phyloP scores from a whole-genome alignment of 2,329 filamentous ascomycete species.

The Massarina eburnea region DNA sequence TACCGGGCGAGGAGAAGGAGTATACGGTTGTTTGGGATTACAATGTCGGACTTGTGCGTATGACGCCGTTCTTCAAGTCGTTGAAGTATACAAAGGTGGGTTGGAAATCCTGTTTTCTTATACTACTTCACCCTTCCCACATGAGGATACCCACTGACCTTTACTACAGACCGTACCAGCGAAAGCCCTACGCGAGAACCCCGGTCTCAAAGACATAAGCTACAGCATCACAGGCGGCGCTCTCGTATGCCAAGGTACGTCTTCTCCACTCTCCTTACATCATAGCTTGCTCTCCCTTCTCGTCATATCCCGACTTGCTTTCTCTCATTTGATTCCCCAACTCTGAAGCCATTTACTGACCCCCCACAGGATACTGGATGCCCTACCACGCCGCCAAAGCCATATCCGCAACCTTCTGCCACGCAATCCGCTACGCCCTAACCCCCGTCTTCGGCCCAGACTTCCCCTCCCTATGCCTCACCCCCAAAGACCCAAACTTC shows the following conservation, averaged over 20 bases:
- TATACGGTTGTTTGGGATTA: conserved; percentile 96
- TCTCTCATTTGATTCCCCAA: too few species aligned
- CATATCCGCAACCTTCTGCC: conserved; percentile 87
- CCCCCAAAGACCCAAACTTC: conserved; percentile 63
- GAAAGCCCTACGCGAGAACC: conserved; percentile 70
- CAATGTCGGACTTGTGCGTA: conserved; percentile 87
- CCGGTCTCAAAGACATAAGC: conserved; percentile 82
- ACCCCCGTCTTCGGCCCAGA: conserved; percentile 86
- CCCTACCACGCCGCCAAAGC: conserved; percentile 84
- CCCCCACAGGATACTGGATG: conserved; percentile 84
- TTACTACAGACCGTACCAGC: conserved; percentile 74
- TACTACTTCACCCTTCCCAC: neutral
- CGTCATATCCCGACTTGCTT: too few species aligned
- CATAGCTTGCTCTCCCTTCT: conserved; percentile 1
- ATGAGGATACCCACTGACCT: conserved; percentile 1
- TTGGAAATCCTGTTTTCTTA: neutral
- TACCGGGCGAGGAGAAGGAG: conserved; percentile 63
- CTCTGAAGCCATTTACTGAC: neutral
- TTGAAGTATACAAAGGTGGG: conserved; percentile 82
- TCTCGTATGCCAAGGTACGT: conserved; percentile 72
- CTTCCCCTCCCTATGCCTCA: conserved; percentile 74
- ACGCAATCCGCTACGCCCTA: conserved; percentile 77
- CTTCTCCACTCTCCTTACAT: neutral
- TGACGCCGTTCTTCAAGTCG: conserved; percentile 93
- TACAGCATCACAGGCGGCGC: conserved; percentile 94